A percentile compares a stretch with the other conserved stretches of the same genome.
These are phyloP conservation scores for Cunninghamia lanceolata DNA, from an alignment of 75 land plant species.

Conservation along the genomic window DNA sequence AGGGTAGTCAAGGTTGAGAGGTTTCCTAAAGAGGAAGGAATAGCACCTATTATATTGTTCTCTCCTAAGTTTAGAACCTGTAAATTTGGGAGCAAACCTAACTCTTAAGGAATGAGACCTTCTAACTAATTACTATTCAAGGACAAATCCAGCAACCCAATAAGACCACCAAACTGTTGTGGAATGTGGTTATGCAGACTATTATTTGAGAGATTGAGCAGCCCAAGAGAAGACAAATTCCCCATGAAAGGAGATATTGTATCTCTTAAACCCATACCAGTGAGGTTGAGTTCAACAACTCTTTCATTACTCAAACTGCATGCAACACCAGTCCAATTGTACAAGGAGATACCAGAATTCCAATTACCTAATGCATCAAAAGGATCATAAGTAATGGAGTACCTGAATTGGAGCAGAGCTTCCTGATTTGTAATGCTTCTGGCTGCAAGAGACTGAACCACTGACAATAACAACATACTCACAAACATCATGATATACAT, in stretches of 20 bases:
- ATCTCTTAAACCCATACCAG: no score
- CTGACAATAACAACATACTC: background rate
- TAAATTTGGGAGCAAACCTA: constrained; percentile 13
- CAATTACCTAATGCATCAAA: background rate
- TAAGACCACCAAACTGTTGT: background rate
- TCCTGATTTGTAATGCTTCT: background rate
- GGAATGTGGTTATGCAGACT: constrained; percentile 1
- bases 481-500: background rate
- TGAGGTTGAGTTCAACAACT: no score
- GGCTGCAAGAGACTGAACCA: background rate
- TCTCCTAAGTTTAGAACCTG: constrained; percentile 11
- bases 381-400: background rate
- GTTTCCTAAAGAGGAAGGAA: constrained; percentile 19
- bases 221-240: no score
- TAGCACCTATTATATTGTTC: no score
- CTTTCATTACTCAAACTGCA: no score
- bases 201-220: background rate
- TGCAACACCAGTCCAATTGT: no score
- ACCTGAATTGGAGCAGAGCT: background rate
- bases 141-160: background rate
- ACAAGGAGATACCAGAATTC: background rate
- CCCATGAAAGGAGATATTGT: no score
- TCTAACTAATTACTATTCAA: constrained; percentile 14
- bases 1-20: constrained; percentile 17
- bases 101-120: constrained; percentile 13